A percentile compares a stretch with the other conserved stretches of the same genome.
Evolutionary conservation across 108 stramenopile genomes (phyloP).

Genomic region (Skeletonema grethae): DNA sequence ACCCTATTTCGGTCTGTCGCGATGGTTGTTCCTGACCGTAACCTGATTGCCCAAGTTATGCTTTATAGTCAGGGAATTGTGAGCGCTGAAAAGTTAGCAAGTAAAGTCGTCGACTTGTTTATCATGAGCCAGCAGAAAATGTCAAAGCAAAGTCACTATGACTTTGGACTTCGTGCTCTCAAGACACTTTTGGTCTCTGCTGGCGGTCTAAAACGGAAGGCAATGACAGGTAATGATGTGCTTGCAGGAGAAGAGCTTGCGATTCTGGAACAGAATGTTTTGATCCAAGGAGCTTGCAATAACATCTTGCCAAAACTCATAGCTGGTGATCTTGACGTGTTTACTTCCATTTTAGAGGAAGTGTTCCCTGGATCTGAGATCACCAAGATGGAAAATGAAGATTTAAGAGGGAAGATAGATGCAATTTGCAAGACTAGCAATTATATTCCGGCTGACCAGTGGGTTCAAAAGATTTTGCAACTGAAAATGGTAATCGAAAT

Average conservation of each 20-base stretch:
- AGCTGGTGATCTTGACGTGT: constrained; percentile 85
- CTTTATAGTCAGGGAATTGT: constrained; percentile 98
- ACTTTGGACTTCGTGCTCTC: constrained; percentile 97
- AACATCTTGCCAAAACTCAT: constrained; percentile 98
- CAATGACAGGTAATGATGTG: constrained; percentile 61
- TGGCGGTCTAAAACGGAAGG: constrained; percentile 97
- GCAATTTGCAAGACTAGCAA: constrained; percentile 65
- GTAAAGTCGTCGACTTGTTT: constrained; percentile 94
- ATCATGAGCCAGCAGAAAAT: constrained; percentile 89
- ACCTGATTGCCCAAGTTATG: constrained; percentile 98
- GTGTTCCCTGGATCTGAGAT: constrained; percentile 90
- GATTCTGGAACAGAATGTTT: constrained; percentile 70
- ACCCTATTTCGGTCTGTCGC: constrained; percentile 97
- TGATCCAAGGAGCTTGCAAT: constrained; percentile 92
- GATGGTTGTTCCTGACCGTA: constrained; percentile 96
- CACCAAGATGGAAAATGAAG: constrained; percentile 82
- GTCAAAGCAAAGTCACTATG: constrained; percentile 96
- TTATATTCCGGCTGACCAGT: constrained; percentile 71
- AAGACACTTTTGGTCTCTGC: constrained; percentile 98
- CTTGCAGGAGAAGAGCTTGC: constrained; percentile 60
- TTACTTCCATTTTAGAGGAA: constrained; percentile 81
- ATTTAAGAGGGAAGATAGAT: constrained; percentile 63
- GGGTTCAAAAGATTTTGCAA: constrained; percentile 95
- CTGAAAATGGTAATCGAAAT: constrained; percentile 93
- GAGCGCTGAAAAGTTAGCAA: constrained; percentile 90